phyloP scores from a whole-genome alignment of 2,329 filamentous ascomycete species.

The Aureobasidium sp. region DNA sequence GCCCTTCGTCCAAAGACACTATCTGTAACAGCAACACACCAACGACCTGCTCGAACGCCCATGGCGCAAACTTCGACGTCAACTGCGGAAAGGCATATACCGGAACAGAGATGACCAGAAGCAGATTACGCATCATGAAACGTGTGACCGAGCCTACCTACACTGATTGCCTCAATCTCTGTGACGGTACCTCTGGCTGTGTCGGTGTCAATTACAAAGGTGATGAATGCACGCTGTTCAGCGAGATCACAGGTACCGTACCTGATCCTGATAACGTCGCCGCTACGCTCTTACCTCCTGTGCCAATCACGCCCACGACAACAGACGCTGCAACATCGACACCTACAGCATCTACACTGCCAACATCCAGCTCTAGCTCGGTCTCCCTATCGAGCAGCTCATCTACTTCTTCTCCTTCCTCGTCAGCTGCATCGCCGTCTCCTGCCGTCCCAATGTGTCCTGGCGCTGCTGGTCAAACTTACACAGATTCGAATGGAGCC shows the following conservation, averaged over 20 bases:
- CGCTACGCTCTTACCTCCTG: conserved; percentile 3
- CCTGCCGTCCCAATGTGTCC: conserved; percentile 19
- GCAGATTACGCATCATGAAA: not conserved
- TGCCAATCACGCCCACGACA: conserved; percentile 6
- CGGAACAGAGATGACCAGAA: conserved; percentile 20
- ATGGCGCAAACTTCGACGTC: conserved; percentile 19
- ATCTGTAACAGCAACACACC: conserved; percentile 4
- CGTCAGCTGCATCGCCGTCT: not conserved
- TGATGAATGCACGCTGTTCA: conserved; percentile 26
- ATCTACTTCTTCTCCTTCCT: not conserved
- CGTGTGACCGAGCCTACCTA: conserved; percentile 18
- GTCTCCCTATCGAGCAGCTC: not conserved
- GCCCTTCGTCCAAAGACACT: conserved; percentile 4
- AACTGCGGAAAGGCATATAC: conserved; percentile 20
- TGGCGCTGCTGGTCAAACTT: conserved; percentile 17
- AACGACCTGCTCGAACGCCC: conserved; percentile 2
- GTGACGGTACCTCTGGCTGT: conserved; percentile 23
- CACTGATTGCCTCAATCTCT: conserved; percentile 22
- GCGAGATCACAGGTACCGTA: conserved; percentile 23
- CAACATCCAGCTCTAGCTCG: not conserved
- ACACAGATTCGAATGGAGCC: conserved; percentile 19
- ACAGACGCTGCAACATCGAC: not conserved
- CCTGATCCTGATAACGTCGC: conserved; percentile 22
- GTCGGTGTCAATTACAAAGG: conserved; percentile 26
- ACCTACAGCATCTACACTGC: not conserved